Evolutionary conservation across 768 basidiomycete genomes (phyloP).

Genomic region (Leccinellum rugosiceps): DNA sequence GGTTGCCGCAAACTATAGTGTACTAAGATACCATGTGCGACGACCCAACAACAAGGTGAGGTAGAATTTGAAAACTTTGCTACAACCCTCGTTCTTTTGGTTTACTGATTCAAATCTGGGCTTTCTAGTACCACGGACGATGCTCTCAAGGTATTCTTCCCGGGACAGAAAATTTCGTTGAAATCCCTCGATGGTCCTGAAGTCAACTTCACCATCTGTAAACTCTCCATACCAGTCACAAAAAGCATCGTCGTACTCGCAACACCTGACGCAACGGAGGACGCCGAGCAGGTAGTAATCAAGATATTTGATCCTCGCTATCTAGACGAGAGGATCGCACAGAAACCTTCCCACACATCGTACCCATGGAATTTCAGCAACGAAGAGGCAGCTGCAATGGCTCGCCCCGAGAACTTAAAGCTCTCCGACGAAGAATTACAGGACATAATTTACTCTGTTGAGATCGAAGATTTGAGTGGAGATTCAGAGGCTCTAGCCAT

Average conservation of each 20-base stretch:
- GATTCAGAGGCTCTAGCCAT: not conserved
- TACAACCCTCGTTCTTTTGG: too few species aligned
- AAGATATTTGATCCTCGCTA: not conserved
- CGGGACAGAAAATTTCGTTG: not conserved
- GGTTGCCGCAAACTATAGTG: too few species aligned
- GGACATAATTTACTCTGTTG: not conserved
- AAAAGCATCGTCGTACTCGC: not conserved
- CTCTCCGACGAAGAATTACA: not conserved
- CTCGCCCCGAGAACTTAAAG: not conserved
- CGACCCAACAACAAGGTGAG: too few species aligned
- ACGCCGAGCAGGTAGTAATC: not conserved
- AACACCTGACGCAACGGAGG: not conserved
- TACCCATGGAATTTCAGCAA: too few species aligned
- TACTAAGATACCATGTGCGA: too few species aligned
- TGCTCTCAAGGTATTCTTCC: not conserved
- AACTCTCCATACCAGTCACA: not conserved
- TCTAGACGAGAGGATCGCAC: too few species aligned
- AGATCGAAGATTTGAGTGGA: not conserved
- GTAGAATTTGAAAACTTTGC: too few species aligned
- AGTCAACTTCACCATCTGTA: not conserved
- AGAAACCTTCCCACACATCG: too few species aligned
- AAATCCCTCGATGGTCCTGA: not conserved
- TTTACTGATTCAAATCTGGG: not conserved
- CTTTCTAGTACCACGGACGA: not conserved
- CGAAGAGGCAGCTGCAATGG: not conserved